Evolutionary conservation across 2,329 filamentous ascomycete genomes (phyloP), one percentile per base, ranked within the genome.

Genomic region (Blumeria hordei): DNA sequence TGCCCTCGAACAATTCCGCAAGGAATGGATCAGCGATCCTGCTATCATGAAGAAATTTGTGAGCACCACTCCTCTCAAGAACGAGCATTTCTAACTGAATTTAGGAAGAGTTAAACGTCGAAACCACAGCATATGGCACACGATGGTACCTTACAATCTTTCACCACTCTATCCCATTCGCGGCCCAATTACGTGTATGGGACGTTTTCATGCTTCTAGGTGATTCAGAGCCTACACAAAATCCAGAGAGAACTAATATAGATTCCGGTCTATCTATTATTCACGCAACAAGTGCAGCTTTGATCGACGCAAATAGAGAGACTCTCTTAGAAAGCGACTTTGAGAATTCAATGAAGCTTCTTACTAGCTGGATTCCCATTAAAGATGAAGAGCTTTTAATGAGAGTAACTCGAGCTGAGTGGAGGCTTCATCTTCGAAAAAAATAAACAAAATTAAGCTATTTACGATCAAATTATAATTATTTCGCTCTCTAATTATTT

Each of bases 61-160:
- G 73, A 73, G 82, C 73, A 51, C 35, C 16, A 1, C 39, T 10
- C 7, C 3, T 39, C 41, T 10, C 54, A 21, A 7, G 41, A 32
- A 21, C 34, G 7, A 28, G 54, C 57, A 63, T 51, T 53, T 45
- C 11, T 57, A 35, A 51, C 28, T 6, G 9, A 12, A 51, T 16
- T 55, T 60, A 87, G 83, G 76, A 75, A 51, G 83, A 88, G 58
- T 74, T 95, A 34, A 74, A 75, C 58, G 92, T 98, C 61, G 80
- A 86, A 44, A 80, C 86, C 16, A 94, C 88, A 1, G 82, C 88
- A n/a, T 98, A 95, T 65, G 92, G 88, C 35, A 96, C 90, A 3
- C 76, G 88, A 54, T 98, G 92, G 92, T 98, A 98, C 66, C 74
- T 98, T 54, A 98, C 92, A 1, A 73, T 98, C 8, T 98, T 98